Percentiles rank a stretch among this genome's conserved stretches.
These are phyloP conservation scores for Aureobasidium namibiae DNA, from an alignment of 2,329 filamentous ascomycete species.

Conservation along the genomic window DNA sequence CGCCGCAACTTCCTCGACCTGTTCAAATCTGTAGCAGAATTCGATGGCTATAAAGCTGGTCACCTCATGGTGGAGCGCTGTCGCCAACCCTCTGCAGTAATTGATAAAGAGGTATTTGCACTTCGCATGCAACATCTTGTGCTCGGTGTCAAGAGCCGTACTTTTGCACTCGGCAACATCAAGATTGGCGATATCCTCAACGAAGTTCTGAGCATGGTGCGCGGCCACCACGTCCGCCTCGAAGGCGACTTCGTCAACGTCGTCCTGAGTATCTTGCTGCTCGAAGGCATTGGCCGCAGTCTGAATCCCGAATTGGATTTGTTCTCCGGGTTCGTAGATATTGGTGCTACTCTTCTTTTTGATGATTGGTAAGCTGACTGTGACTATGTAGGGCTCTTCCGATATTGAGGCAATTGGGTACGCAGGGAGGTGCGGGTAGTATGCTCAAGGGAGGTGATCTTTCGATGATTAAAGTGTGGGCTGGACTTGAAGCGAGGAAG, in stretches of 20 bases:
- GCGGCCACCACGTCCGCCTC: conserved; percentile 81
- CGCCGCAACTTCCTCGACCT: conserved; percentile 87
- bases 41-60: conserved; percentile 91
- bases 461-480: conserved; percentile 81
- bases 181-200: conserved; percentile 94
- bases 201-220: conserved; percentile 84
- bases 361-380: conserved; percentile 7
- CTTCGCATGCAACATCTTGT: conserved; percentile 96
- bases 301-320: conserved; percentile 83
- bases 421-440: conserved; percentile 56
- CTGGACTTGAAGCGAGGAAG: conserved; percentile 77
- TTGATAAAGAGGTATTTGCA: conserved; percentile 84
- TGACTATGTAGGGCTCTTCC: conserved; percentile 60
- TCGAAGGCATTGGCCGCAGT: conserved; percentile 87
- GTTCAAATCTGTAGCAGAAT: conserved; percentile 92
- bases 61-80: conserved; percentile 94
- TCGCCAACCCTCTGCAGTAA: conserved; percentile 80
- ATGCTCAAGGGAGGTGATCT: conserved; percentile 42
- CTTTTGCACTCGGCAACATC: conserved; percentile 85
- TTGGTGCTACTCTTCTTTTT: background rate
- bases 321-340: conserved; percentile 54
- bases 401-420: conserved; percentile 79
- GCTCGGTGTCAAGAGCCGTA: conserved; percentile 78
- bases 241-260: conserved; percentile 99
- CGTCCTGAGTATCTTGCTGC: conserved; percentile 83